Percentiles rank a stretch among this genome's conserved stretches.
phyloP scores from a whole-genome alignment of 805 yeast genomes.

The Ogataea pini region DNA sequence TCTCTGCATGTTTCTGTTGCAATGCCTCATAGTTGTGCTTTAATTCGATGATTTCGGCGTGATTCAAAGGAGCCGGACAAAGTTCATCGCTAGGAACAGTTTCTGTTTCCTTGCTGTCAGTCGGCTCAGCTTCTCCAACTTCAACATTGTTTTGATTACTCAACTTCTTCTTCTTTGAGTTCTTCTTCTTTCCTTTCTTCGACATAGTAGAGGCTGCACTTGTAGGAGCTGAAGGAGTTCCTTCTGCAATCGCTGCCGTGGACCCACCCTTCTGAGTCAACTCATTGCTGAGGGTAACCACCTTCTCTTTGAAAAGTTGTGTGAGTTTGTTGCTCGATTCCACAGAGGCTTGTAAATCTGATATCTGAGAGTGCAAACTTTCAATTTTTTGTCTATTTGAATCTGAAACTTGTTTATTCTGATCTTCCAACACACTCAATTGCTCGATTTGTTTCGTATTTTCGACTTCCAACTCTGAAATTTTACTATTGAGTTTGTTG shows the following conservation, averaged over 20 bases:
- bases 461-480: slow-evolving; percentile 1
- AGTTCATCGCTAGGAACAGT: slow-evolving; percentile 11
- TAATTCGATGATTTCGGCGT: slow-evolving; percentile 27
- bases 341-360: slow-evolving; percentile 23
- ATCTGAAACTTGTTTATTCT: not conserved
- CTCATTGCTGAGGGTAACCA: slow-evolving; percentile 23
- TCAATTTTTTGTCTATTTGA: slow-evolving; percentile 2
- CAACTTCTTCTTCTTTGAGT: slow-evolving; percentile 11
- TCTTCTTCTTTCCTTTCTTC: slow-evolving; percentile 22
- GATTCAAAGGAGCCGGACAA: slow-evolving; percentile 1
- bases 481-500: too few species aligned
- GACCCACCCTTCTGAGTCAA: not conserved
- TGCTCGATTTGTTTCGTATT: not conserved
- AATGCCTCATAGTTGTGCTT: slow-evolving; percentile 26
- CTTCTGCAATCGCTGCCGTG: not conserved
- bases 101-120: slow-evolving; percentile 26
- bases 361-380: slow-evolving; percentile 9
- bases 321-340: slow-evolving; percentile 26
- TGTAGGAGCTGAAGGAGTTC: too few species aligned
- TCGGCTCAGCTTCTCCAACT: slow-evolving; percentile 4
- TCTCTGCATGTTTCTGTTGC: slow-evolving; percentile 13
- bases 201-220: not conserved
- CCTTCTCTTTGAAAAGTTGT: slow-evolving; percentile 30
- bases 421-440: not conserved
- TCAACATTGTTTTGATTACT: not conserved